Evolutionary conservation across 805 yeast genomes (phyloP), one percentile per base, ranked within the genome.

Genomic region (Ogataea degrootiae): DNA sequence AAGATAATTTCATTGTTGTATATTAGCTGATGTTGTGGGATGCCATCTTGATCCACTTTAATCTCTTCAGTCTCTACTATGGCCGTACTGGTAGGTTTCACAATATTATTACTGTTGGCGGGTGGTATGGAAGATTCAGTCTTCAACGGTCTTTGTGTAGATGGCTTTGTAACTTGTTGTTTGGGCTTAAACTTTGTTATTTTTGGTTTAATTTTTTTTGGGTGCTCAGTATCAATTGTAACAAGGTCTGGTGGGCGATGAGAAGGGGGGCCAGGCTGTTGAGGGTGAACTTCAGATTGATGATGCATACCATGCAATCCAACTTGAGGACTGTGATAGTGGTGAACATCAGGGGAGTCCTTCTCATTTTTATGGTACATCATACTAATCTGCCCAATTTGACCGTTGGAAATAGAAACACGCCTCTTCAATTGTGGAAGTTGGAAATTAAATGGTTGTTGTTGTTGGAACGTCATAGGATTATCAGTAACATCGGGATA

Each of bases 341-440:
- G 31, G 11, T 26, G 31, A 17, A 14, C 38, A 14, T 34, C 37
- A 14, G 34, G 41, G 12, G 46, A 50, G 17, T 50, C 49, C 9
- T 38, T 2, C 4, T 55, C 45, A 34, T 31, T 39, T 34, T 47
- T 47, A n/a, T 57, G 59, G 45, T 57, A 65, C 58, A 65, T 58
- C 62, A 58, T 60, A 44, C 63, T 59, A 34, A 86, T 76, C 59
- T 86, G 95, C 42, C 90, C 87, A 54, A 86, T 86, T 60, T 86
- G 95, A 58, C 95, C 95, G 66, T 86, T 86, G 11, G 92, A 84
- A 44, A 86, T 86, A 39, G 94, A 85, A 2, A 86, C 82, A 60
- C 95, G 75, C 61, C 94, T 72, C 60, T 84, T 70, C 34, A 63
- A 54, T 14, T 62, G 57, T 3, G 58, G 56, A 17, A 48, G 54